Percentiles rank a stretch among this genome's conserved stretches.
phyloP scores from a whole-genome alignment of 2,329 filamentous ascomycete genomes.

The Paracoccidioides lutzii region DNA sequence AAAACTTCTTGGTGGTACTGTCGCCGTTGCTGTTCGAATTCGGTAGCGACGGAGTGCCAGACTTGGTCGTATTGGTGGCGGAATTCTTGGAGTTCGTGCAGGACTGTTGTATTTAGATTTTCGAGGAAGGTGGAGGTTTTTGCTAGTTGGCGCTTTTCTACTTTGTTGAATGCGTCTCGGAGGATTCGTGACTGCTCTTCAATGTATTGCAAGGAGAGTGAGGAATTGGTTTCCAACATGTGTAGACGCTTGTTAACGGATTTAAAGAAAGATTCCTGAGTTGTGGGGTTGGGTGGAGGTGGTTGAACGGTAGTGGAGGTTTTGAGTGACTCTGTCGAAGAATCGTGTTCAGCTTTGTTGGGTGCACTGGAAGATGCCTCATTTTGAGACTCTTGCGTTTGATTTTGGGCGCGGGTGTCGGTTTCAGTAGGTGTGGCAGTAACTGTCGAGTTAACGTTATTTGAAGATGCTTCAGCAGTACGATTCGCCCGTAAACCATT shows the following conservation, averaged over 20 bases:
- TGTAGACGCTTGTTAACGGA: slow-evolving; percentile 86
- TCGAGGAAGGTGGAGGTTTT: slow-evolving; percentile 73
- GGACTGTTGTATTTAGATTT: slow-evolving; percentile 73
- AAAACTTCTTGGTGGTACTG: slow-evolving; percentile 72
- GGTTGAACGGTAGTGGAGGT: slow-evolving; percentile 36
- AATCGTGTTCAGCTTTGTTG: slow-evolving; percentile 3
- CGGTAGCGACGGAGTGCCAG: slow-evolving; percentile 89
- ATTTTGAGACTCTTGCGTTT: slow-evolving; percentile 19
- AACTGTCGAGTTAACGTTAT: neutral
- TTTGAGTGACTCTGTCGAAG: slow-evolving; percentile 3
- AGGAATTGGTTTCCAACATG: slow-evolving; percentile 82
- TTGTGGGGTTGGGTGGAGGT: slow-evolving; percentile 56
- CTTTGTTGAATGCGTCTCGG: slow-evolving; percentile 70
- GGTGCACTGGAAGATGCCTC: slow-evolving; percentile 1
- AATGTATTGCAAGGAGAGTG: slow-evolving; percentile 86
- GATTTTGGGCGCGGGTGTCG: slow-evolving; percentile 1
- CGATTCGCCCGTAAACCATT: neutral
- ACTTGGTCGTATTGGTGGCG: slow-evolving; percentile 86
- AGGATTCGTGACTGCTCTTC: slow-evolving; percentile 89
- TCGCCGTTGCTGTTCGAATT: slow-evolving; percentile 77
- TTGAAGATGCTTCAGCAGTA: slow-evolving; percentile 1
- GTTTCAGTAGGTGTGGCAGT: neutral
- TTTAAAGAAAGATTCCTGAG: slow-evolving; percentile 97
- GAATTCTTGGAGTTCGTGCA: slow-evolving; percentile 64
- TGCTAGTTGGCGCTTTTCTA: slow-evolving; percentile 75